Base-by-base conservation (phyloP, 495 filamentous ascomycete species). In the Daldinia bambusicola region DNA sequence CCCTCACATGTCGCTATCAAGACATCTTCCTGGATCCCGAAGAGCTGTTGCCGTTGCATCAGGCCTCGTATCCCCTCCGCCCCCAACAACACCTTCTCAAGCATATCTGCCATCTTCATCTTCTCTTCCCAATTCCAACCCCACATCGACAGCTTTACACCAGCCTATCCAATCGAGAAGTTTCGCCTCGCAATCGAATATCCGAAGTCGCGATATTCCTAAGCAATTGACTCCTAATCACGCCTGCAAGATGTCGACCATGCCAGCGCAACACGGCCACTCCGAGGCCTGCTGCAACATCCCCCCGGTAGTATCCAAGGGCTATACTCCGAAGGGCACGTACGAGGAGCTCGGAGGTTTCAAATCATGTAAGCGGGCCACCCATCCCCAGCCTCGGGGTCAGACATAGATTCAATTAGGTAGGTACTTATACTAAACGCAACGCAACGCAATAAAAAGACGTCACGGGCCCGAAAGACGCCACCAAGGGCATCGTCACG, bases 221-320 rank as follows among this genome's bases (percentile, higher is more conserved):
- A 58, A 62, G 8, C 66, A 64, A 59, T 51, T 48, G 1, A 41
- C 53, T 9, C 43, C 60, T 13, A 55, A 32, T 62, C 50, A 66
- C 61, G 59, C 62, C 69, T 79, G 78, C 80, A 83, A 72, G 31
- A 85, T 85, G 83, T 84, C 83, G 63, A 80, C 82, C 18, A 84
- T 84, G 82, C 80, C 80, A 58, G 83, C 82, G 10, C 78, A 70
- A 72, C 79, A 82, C 77, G 82, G 83, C 77, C 85, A 88, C 69
- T 85, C 78, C 68, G 86, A 88, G 79, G 91, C 91, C 61, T 92
- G 89, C 80, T 92, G 90, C 77, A 91, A 88, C 67, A 88, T 92
- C 43, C 90, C 92, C 0, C 90, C 92, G 0, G 85, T 92, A 36
- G 80, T 90, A 40, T 69, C 80, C 14, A 81, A 87, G 63, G 88